These are phyloP conservation scores for Gaertneriomyces sp. DNA, from an alignment of 192 early-diverging fungal species.

Conservation along the genomic window DNA sequence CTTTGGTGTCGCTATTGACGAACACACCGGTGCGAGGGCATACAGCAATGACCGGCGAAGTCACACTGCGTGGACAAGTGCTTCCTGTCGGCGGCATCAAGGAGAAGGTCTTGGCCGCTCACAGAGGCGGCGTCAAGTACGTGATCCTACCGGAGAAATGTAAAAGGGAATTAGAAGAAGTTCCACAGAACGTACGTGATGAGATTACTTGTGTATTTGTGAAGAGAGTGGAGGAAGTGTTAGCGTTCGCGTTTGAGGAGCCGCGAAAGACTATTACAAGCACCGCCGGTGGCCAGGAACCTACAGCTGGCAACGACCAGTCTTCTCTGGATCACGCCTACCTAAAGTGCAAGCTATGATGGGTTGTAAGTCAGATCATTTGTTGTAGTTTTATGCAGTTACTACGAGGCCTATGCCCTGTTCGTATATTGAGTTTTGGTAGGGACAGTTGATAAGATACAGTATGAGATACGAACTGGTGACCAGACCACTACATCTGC, in stretches of 20 bases:
- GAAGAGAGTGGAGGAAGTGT: slow-evolving; percentile 60
- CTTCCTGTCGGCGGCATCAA: slow-evolving; percentile 83
- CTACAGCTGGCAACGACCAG: no score
- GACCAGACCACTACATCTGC: no score
- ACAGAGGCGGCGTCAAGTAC: slow-evolving; percentile 69
- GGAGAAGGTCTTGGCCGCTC: slow-evolving; percentile 81
- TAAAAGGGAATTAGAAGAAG: slow-evolving; percentile 67
- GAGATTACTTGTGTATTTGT: slow-evolving; percentile 72
- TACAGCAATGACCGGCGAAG: slow-evolving; percentile 81
- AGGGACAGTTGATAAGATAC: no score
- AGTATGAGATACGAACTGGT: no score
- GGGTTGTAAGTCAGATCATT: no score
- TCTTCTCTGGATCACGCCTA: no score
- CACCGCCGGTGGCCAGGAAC: no score
- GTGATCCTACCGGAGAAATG: slow-evolving; percentile 72
- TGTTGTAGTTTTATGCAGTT: no score
- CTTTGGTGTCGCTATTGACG: slow-evolving; percentile 74
- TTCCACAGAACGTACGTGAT: slow-evolving; percentile 62
- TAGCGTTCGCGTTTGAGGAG: slow-evolving; percentile 43
- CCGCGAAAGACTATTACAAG: no score
- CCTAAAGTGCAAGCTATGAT: no score
- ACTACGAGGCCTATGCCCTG: no score
- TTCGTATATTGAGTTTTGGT: no score
- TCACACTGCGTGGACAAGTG: slow-evolving; percentile 77
- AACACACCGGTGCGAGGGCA: slow-evolving; percentile 45